These are phyloP conservation scores for Amaranthus cruentus DNA, from an alignment of 148 eudicot genomes.

Conservation along the genomic window DNA sequence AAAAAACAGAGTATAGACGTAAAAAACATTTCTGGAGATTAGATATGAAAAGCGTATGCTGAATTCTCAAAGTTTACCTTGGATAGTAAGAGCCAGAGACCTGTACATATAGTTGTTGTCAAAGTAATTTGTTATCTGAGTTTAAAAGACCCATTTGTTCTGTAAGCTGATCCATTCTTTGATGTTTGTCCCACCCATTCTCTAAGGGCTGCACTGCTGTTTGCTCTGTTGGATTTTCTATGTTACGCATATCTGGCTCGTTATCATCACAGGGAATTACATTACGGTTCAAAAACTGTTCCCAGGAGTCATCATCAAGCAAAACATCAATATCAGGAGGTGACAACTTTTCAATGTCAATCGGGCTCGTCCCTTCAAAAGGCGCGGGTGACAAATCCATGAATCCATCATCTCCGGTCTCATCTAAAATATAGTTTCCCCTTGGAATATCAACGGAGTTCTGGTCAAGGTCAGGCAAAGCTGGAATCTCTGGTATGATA, in stretches of 20 bases:
- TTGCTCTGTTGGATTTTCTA: slow-evolving; percentile 31
- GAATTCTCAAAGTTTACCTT: slow-evolving; percentile 22
- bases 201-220: slow-evolving; percentile 37
- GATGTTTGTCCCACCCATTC: slow-evolving; percentile 49
- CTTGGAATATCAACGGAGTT: slow-evolving; percentile 21
- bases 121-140: slow-evolving; percentile 41
- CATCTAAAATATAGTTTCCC: slow-evolving; percentile 27
- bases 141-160: slow-evolving; percentile 68
- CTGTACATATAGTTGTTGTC: slow-evolving; percentile 37
- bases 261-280: slow-evolving; percentile 30
- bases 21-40: background rate
- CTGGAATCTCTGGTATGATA: slow-evolving; percentile 28
- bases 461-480: slow-evolving; percentile 32
- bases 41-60: background rate
- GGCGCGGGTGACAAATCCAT: slow-evolving; percentile 29
- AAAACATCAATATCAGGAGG: slow-evolving; percentile 34
- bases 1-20: background rate
- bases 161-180: slow-evolving; percentile 62
- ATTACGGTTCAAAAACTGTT: slow-evolving; percentile 34
- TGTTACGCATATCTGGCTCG: slow-evolving; percentile 33
- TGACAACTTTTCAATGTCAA: slow-evolving; percentile 33
- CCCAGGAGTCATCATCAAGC: slow-evolving; percentile 38
- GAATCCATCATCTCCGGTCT: slow-evolving; percentile 29
- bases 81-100: slow-evolving; percentile 12
- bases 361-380: slow-evolving; percentile 22